Base-by-base conservation (phyloP, 164 flowering plant genomes). In the Umbilicus rupestris region DNA sequence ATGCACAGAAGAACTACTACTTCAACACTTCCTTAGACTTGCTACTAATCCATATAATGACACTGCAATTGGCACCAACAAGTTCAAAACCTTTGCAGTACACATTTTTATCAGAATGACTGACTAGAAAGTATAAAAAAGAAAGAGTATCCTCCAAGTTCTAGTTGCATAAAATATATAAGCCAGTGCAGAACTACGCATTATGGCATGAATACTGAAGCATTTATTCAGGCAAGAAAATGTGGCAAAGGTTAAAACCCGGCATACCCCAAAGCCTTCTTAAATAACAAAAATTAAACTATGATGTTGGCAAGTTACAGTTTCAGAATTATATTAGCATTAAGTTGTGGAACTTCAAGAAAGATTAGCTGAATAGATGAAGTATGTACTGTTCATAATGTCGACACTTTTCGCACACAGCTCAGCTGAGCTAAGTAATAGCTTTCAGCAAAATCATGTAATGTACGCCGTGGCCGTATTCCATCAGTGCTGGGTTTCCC, bases 361-460 rank as follows among this genome's bases (percentile, higher is more conserved):
- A 8, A 14, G 44, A 52, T 10, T 52, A 7, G 58, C 9, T 28
- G 19, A 12, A 47, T n/a, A 55, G 19, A 26, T 55, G 60, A 55
- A 55, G 28, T 12, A 55, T 30, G 28, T 29, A 55, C 60, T 30
- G 0, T 15, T 55, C 60, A 55, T 2, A 6, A 55, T 12, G 33
- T 3, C 12, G 33, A 28, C 29, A 28, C 33, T 55, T 26, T 55
- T 55, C 33, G 78, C 50, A 88, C 97, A 75, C 80, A 85, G 70
- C 86, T 77, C 55, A 92, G 82, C 44, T 73, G 82, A 65, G 89
- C 76, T 73, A 94, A 72, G 76, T 94, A 94, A 76, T 86, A 84
- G 77, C 84, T 91, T 75, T 86, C 93, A 50, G 98, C 97, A 83
- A 93, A 90, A 84, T 93, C 98, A 78, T 93, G 97, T 39, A 94